Evolutionary conservation across 306 rosid species (phyloP).

Genomic region (Albizia julibrissin): DNA sequence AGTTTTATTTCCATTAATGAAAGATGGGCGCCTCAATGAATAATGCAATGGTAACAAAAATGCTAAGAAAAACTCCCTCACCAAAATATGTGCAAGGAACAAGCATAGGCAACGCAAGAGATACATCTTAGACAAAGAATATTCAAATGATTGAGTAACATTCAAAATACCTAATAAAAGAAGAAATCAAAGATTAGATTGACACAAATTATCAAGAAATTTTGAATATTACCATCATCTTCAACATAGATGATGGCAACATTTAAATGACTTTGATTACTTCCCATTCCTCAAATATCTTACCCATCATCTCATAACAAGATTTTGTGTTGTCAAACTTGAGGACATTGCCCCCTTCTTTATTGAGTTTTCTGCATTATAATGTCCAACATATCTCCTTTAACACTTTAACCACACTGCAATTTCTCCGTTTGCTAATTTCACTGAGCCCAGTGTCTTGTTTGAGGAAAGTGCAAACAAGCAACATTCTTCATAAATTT

Average conservation of each 20-base stretch:
- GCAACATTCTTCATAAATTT: not conserved
- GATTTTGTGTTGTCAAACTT: not conserved
- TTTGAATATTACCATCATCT: not conserved
- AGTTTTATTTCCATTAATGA: not conserved
- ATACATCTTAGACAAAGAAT: not conserved
- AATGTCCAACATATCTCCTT: not conserved
- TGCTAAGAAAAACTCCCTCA: not conserved
- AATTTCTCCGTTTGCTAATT: constrained; percentile 4
- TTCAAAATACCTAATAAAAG: not conserved
- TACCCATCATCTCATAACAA: not conserved
- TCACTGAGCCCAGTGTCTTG: not conserved
- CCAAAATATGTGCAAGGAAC: not conserved
- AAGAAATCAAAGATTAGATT: not conserved
- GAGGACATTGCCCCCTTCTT: not conserved
- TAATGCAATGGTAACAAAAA: not conserved
- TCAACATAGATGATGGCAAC: not conserved
- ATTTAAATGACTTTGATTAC: not conserved
- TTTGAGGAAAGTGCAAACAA: not conserved
- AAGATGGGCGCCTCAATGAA: not conserved
- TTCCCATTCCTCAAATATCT: not conserved
- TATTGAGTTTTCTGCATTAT: not conserved
- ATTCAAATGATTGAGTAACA: not conserved
- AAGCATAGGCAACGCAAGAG: not conserved
- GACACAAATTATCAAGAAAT: not conserved
- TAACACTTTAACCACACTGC: constrained; percentile 10